Percentiles rank a stretch among this genome's conserved stretches.
These are phyloP conservation scores for Vitis cinerea DNA, from an alignment of 164 flowering plant species.

Conservation along the genomic window DNA sequence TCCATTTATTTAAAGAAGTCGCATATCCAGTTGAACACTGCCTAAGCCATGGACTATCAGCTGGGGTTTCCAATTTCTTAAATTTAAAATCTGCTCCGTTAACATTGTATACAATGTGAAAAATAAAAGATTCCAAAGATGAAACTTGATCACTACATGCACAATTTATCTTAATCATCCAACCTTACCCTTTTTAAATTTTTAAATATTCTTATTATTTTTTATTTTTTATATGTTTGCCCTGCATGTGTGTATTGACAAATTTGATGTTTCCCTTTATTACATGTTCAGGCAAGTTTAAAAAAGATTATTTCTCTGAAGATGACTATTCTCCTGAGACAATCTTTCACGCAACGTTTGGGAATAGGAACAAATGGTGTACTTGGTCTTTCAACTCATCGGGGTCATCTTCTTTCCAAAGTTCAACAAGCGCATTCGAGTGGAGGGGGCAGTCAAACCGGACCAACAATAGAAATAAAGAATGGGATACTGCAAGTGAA, in stretches of 20 bases:
- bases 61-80: too few species aligned
- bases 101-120: too few species aligned
- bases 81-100: too few species aligned
- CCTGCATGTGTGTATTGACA: not conserved
- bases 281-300: slow-evolving; percentile 42
- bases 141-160: too few species aligned
- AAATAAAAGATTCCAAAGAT: too few species aligned
- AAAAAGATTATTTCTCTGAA: slow-evolving; percentile 27
- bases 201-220: too few species aligned
- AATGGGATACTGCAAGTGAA: slow-evolving; percentile 40
- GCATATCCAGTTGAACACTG: too few species aligned
- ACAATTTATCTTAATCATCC: too few species aligned
- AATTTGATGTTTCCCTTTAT: not conserved
- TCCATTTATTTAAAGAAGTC: too few species aligned
- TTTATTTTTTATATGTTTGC: not conserved
- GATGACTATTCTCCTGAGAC: slow-evolving; percentile 49
- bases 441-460: slow-evolving; percentile 49
- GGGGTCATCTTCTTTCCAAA: slow-evolving; percentile 27
- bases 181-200: too few species aligned
- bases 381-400: slow-evolving; percentile 52
- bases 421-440: slow-evolving; percentile 48
- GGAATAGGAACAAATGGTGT: slow-evolving; percentile 46
- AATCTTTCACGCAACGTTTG: slow-evolving; percentile 54
- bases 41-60: too few species aligned
- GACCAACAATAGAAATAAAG: slow-evolving; percentile 30